Evolutionary conservation across 2,329 filamentous ascomycete species (phyloP).

Genomic region (Alternaria angustiovoidea): DNA sequence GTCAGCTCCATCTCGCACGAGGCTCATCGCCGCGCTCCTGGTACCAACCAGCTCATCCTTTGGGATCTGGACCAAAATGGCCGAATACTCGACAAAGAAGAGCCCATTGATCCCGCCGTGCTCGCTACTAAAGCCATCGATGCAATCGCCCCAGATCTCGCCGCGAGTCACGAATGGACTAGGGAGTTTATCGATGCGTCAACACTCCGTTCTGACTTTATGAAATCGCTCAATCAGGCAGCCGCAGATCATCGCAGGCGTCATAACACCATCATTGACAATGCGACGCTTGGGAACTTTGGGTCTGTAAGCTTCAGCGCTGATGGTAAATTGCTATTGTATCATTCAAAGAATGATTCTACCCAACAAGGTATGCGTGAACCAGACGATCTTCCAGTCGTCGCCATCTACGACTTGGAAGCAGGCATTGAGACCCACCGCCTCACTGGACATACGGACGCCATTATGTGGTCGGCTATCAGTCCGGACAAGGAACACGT

Average conservation of each 20-base stretch:
- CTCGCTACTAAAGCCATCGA: conserved; percentile 39
- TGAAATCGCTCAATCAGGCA: conserved; percentile 23
- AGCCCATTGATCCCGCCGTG: conserved; percentile 30
- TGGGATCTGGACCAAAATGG: conserved; percentile 42
- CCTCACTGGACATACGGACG: conserved; percentile 37
- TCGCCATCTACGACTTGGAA: conserved; percentile 32
- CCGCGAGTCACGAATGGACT: conserved; percentile 37
- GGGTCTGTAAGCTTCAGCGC: conserved; percentile 27
- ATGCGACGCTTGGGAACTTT: conserved; percentile 24
- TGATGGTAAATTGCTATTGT: conserved; percentile 31
- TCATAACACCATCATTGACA: conserved; percentile 29
- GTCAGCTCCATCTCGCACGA: conserved; percentile 23
- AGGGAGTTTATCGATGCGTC: conserved; percentile 32
- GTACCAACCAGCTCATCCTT: conserved; percentile 26
- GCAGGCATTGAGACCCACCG: conserved; percentile 21
- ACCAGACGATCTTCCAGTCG: conserved; percentile 17
- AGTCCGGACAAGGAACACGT: conserved; percentile 33
- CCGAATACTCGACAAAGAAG: conserved; percentile 37
- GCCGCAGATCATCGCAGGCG: conserved; percentile 33
- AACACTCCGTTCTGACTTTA: conserved; percentile 30
- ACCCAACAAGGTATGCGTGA: conserved; percentile 21
- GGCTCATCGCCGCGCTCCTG: background rate
- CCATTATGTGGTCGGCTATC: conserved; percentile 38
- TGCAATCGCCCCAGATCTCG: conserved; percentile 35
- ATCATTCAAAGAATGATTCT: conserved; percentile 19